These are phyloP conservation scores for Neobulgaria alba DNA, from an alignment of 2,329 filamentous ascomycete species.

Conservation along the genomic window DNA sequence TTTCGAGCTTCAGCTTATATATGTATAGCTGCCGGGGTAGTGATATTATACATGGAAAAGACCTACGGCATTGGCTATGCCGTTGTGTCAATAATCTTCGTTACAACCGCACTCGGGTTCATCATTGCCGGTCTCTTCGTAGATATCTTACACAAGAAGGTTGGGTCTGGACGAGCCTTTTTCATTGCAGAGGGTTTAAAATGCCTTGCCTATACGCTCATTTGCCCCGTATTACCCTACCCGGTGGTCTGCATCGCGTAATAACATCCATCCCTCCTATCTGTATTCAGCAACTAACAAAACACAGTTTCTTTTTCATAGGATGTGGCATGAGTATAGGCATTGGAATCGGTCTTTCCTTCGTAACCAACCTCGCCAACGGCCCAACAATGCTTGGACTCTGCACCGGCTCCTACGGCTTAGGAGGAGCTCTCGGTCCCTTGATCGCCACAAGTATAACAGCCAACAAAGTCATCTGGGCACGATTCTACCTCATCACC, in stretches of 20 bases:
- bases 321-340: neutral
- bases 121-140: neutral
- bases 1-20: neutral
- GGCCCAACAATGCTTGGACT: neutral
- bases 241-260: neutral
- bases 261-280: neutral
- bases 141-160: neutral
- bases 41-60: neutral
- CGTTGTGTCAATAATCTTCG: neutral
- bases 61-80: neutral
- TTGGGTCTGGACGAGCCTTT: neutral
- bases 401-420: neutral
- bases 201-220: neutral
- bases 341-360: neutral
- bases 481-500: neutral
- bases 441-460: neutral
- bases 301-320: neutral
- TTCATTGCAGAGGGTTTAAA: neutral
- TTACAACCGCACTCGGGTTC: neutral
- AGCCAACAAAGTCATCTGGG: neutral
- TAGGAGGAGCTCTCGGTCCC: neutral
- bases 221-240: neutral
- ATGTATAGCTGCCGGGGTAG: neutral
- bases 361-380: neutral
- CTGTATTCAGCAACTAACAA: neutral